Percentiles rank a stretch among this genome's conserved stretches.
These are phyloP conservation scores for Venturia aucupariae DNA, from an alignment of 2,329 filamentous ascomycete species.

Conservation along the genomic window DNA sequence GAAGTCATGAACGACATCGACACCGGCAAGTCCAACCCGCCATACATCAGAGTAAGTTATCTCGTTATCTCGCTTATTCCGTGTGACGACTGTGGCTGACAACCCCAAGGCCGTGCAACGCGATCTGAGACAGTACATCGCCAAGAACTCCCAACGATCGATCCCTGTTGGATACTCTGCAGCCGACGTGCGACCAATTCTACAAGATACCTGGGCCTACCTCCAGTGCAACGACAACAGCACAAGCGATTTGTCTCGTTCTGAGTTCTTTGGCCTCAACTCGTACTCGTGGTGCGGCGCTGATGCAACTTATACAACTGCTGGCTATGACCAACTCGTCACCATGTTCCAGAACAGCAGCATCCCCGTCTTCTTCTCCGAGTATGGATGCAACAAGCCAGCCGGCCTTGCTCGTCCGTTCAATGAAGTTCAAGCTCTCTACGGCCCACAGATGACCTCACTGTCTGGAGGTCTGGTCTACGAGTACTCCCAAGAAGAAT, in stretches of 20 bases:
- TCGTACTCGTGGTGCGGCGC: conserved; percentile 66
- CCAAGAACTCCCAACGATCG: conserved; percentile 44
- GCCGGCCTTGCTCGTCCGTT: conserved; percentile 54
- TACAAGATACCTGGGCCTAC: conserved; percentile 68
- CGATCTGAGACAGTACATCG: conserved; percentile 60
- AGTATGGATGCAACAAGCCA: conserved; percentile 69
- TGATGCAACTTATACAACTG: conserved; percentile 52
- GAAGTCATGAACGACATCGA: conserved; percentile 56
- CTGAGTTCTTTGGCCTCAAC: conserved; percentile 71
- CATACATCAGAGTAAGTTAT: conserved; percentile 44
- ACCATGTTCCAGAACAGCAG: conserved; percentile 43
- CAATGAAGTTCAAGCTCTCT: conserved; percentile 65
- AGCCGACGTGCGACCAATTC: conserved; percentile 64
- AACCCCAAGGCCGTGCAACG: conserved; percentile 46
- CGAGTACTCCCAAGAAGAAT: conserved; percentile 65
- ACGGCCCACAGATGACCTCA: conserved; percentile 60
- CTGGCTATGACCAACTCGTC: conserved; percentile 55
- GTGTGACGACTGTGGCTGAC: conserved; percentile 10
- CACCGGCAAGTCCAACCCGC: conserved; percentile 41
- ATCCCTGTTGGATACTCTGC: conserved; percentile 63
- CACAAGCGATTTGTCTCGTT: conserved; percentile 50
- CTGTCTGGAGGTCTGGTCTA: conserved; percentile 74
- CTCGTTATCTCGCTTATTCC: not conserved
- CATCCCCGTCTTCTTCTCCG: conserved; percentile 60
- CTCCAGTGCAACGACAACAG: conserved; percentile 48